phyloP scores from a whole-genome alignment of 2,329 filamentous ascomycete species.

The Byssochlamys sp. region DNA sequence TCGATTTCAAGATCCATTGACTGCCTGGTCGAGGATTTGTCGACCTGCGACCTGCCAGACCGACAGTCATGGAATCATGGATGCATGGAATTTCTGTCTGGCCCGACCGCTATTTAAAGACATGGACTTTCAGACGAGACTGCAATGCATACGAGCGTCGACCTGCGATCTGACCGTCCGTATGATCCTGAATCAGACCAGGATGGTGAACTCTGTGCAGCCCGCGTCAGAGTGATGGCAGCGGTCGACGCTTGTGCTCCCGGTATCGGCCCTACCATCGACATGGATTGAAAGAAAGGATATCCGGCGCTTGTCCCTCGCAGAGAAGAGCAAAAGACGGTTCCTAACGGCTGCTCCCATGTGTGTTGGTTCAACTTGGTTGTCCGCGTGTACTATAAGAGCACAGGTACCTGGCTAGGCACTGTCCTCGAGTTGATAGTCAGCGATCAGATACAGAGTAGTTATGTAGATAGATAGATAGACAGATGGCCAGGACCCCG shows the following conservation, averaged over 20 bases:
- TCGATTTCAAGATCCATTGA: background rate
- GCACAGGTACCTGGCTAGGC: background rate
- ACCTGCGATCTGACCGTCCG: background rate
- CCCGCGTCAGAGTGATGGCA: background rate
- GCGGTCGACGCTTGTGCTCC: background rate
- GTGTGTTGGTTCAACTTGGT: too few species aligned
- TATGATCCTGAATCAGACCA: background rate
- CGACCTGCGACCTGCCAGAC: background rate
- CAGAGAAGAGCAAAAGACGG: background rate
- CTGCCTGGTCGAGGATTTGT: background rate
- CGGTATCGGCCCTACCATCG: background rate
- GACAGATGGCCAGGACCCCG: background rate
- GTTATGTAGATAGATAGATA: background rate
- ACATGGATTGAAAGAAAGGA: background rate
- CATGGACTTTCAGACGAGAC: background rate
- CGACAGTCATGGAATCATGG: background rate
- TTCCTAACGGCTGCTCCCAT: background rate
- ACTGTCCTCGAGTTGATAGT: background rate
- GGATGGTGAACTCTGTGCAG: background rate
- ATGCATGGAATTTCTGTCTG: too few species aligned
- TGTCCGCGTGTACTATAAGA: too few species aligned
- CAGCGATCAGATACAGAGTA: too few species aligned
- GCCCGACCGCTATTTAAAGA: background rate
- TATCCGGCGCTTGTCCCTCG: background rate
- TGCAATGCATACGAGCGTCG: background rate